Evolutionary conservation across 1,139 yeast species (phyloP), one percentile per base, ranked within the genome.

Genomic region (Pichia sp.): DNA sequence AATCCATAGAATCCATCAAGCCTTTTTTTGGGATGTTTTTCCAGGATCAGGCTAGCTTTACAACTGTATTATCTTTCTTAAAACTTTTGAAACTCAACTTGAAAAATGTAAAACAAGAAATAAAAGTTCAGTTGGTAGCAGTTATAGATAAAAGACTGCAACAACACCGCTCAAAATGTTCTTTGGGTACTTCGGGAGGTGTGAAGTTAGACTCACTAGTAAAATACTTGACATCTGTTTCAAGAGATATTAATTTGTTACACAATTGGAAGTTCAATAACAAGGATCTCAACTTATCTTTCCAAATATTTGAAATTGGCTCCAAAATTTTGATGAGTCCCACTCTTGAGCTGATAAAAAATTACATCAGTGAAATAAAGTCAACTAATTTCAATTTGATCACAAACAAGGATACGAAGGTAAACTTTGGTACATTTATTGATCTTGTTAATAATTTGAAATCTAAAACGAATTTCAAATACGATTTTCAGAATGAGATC

Each of bases 401-500:
- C 7, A 32, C 47, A 1, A 29, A 54, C 41, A 52, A 51, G 46
- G 59, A 56, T 23, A 49, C 53, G 32, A 57, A 47, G 32, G 44
- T 59, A 5, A 61, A 61, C 26, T 51, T 64, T 45, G 57, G 64
- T 5, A 49, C 61, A 1, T 53, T 67, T 47, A 50, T 67, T 13
- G 61, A 57, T 23, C 49, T 60, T 7, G 50, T 65, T 2, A 54
- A 57, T 16, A 59, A 61, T 31, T 55, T 65, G 19, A 60, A 61
- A 41, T 48, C 52, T 6, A 47, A 60, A 40, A 57, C 64, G 1
- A 57, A 55, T 36, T 56, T 64, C 31, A 59, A 61, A 16, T 55
- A 64, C 32, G 59, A 64, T 48, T 65, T 61, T 49, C 67, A 65
- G 50, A 57, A 56, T 16, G 57, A 57, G 16, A 54, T 67, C n/a